Evolutionary conservation across 805 yeast species (phyloP).

Genomic region (Candida stauntonica): DNA sequence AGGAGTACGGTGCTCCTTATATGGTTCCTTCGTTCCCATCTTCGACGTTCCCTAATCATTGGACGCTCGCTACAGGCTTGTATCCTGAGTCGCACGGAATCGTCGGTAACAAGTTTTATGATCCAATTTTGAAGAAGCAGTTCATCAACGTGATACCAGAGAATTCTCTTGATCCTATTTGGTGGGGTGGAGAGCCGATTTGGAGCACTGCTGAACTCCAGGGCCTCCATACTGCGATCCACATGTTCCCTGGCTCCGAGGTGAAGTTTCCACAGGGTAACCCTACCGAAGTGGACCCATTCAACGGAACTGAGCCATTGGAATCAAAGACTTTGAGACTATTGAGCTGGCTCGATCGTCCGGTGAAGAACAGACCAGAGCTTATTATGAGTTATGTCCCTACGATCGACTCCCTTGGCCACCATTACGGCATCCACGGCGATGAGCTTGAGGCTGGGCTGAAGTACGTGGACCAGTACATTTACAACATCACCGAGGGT

Average conservation of each 20-base stretch:
- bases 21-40: slow-evolving; percentile 88
- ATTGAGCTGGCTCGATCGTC: slow-evolving; percentile 62
- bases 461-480: slow-evolving; percentile 58
- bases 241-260: slow-evolving; percentile 97
- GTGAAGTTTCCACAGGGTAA: slow-evolving; percentile 49
- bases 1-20: slow-evolving; percentile 66
- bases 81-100: slow-evolving; percentile 84
- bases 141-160: slow-evolving; percentile 61
- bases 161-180: slow-evolving; percentile 47
- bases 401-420: slow-evolving; percentile 76
- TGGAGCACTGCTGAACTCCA: slow-evolving; percentile 74
- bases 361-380: slow-evolving; percentile 60
- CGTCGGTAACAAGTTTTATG: slow-evolving; percentile 77
- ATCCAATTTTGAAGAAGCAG: slow-evolving; percentile 47
- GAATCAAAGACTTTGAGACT: slow-evolving; percentile 54
- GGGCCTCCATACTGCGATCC: slow-evolving; percentile 66
- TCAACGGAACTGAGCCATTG: slow-evolving; percentile 59
- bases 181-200: slow-evolving; percentile 90
- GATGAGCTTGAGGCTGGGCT: slow-evolving; percentile 50
- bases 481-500: slow-evolving; percentile 45
- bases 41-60: slow-evolving; percentile 87
- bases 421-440: slow-evolving; percentile 65
- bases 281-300: slow-evolving; percentile 54
- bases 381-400: slow-evolving; percentile 76
- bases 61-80: slow-evolving; percentile 85